phyloP scores from a whole-genome alignment of 108 stramenopile species.

The Phaeodactylum tricornutum region DNA sequence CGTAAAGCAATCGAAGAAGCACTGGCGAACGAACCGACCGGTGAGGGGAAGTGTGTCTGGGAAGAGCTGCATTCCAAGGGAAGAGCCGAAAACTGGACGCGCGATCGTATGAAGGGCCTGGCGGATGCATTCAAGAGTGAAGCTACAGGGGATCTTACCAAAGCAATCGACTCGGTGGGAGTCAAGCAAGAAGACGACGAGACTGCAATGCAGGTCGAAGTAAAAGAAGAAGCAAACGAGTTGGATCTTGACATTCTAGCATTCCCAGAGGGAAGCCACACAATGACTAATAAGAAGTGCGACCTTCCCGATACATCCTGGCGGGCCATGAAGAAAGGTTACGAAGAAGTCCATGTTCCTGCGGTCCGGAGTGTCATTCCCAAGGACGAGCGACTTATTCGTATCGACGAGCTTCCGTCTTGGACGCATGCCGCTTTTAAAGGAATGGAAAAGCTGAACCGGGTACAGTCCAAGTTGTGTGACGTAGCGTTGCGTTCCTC shows the following conservation, averaged over 20 bases:
- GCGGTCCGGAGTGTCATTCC: slow-evolving; percentile 75
- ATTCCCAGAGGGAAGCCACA: slow-evolving; percentile 84
- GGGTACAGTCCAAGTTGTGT: slow-evolving; percentile 91
- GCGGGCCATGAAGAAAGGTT: slow-evolving; percentile 92
- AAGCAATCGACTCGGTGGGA: slow-evolving; percentile 54
- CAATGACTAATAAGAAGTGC: slow-evolving; percentile 93
- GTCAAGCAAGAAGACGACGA: slow-evolving; percentile 22
- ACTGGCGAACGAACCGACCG: slow-evolving; percentile 63
- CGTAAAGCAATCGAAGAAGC: slow-evolving; percentile 71
- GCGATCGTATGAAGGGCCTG: slow-evolving; percentile 63
- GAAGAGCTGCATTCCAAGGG: slow-evolving; percentile 73
- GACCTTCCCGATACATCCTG: slow-evolving; percentile 87
- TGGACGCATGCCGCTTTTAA: slow-evolving; percentile 93
- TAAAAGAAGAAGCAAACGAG: slow-evolving; percentile 30
- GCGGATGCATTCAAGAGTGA: slow-evolving; percentile 45
- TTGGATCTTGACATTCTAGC: slow-evolving; percentile 88
- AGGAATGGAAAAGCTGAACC: slow-evolving; percentile 93
- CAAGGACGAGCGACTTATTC: slow-evolving; percentile 64
- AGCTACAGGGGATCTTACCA: slow-evolving; percentile 33
- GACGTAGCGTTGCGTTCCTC: slow-evolving; percentile 77
- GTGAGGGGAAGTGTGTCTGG: slow-evolving; percentile 78
- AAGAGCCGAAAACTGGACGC: slow-evolving; percentile 71
- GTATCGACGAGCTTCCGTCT: slow-evolving; percentile 83
- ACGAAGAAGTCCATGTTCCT: slow-evolving; percentile 99
- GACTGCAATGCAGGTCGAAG: slow-evolving; percentile 12